These are phyloP conservation scores for Leccinellum albellum DNA, from an alignment of 768 basidiomycete genomes.

Conservation along the genomic window DNA sequence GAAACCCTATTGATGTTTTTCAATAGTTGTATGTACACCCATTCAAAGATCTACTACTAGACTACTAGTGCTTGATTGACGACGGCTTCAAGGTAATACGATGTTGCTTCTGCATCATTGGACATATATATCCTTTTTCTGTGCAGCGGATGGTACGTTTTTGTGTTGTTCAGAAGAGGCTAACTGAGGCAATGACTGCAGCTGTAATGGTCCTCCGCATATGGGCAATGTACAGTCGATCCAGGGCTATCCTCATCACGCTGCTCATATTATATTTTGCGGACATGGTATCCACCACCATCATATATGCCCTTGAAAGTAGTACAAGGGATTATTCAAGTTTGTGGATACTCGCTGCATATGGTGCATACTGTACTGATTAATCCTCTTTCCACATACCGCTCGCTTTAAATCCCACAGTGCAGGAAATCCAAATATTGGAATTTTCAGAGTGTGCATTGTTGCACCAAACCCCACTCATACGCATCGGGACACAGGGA, in stretches of 20 bases:
- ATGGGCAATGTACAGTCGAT: neutral
- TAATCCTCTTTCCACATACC: too few relatives aligned
- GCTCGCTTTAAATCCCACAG: neutral
- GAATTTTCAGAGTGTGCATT: neutral
- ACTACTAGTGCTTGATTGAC: too few relatives aligned
- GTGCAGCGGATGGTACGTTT: slow-evolving; percentile 1
- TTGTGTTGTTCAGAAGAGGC: neutral
- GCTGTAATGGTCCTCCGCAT: neutral
- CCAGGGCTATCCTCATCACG: neutral
- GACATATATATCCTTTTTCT: neutral
- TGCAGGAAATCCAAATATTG: neutral
- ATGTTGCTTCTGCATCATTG: neutral
- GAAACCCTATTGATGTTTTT: neutral
- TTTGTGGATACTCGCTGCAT: neutral
- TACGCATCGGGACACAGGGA: neutral
- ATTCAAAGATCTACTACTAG: neutral
- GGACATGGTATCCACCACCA: neutral
- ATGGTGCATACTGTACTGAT: neutral
- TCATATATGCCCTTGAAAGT: neutral
- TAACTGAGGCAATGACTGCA: neutral
- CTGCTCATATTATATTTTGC: neutral
- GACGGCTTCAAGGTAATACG: neutral
- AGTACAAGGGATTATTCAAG: neutral
- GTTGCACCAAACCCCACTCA: neutral
- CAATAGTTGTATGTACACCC: neutral